Conservation (phyloP, 192 early-diverging fungal genomes). For the Linnemannia zychae region DNA sequence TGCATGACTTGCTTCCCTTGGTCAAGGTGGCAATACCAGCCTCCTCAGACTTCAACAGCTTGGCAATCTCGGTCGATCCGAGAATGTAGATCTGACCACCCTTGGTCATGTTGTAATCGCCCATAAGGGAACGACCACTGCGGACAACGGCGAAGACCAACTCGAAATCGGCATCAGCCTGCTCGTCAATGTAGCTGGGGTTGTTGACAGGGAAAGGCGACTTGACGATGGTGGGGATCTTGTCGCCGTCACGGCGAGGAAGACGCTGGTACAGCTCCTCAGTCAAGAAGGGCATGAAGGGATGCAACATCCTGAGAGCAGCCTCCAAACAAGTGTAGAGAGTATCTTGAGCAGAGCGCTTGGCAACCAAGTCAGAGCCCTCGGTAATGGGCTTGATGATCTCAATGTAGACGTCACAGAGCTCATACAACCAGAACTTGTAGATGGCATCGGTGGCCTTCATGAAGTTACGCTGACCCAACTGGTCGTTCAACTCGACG, state of each 20-base stretch:
- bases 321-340: constrained; percentile 96
- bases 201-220: constrained; percentile 53
- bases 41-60: constrained; percentile 70
- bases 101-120: constrained; percentile 83
- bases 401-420: constrained; percentile 98
- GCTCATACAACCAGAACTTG: constrained; percentile 96
- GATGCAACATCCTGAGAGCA: constrained; percentile 93
- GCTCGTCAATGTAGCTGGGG: constrained; percentile 67
- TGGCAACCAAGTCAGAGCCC: constrained; percentile 69
- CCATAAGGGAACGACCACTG: constrained; percentile 81
- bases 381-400: constrained; percentile 88
- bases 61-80: constrained; percentile 48
- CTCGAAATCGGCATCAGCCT: constrained; percentile 87
- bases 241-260: constrained; percentile 82
- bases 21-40: constrained; percentile 77
- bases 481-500: constrained; percentile 78
- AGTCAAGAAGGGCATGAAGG: constrained; percentile 99
- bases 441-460: constrained; percentile 87
- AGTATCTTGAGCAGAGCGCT: constrained; percentile 81
- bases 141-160: constrained; percentile 81
- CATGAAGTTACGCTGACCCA: constrained; percentile 94
- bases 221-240: constrained; percentile 77
- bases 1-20: constrained; percentile 80
- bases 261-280: constrained; percentile 99
- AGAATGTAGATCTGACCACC: constrained; percentile 65